Percentiles rank a stretch among this genome's conserved stretches.
Conservation (phyloP, 805 yeast species). For the Kregervanrija delftensis region DNA sequence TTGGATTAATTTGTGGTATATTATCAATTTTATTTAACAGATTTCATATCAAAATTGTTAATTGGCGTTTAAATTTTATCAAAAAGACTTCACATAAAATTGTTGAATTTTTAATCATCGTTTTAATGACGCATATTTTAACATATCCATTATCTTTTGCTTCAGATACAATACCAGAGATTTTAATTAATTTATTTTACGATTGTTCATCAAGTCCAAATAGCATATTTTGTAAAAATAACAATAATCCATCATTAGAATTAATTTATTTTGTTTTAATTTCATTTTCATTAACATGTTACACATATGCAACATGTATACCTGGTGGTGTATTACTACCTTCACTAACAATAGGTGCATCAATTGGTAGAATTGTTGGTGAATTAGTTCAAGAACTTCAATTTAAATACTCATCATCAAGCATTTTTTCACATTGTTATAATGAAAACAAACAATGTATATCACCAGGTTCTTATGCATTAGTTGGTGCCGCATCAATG, state of each 20-base stretch:
- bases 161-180: slow-evolving; percentile 46
- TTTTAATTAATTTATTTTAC: slow-evolving; percentile 57
- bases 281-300: slow-evolving; percentile 47
- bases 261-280: slow-evolving; percentile 10
- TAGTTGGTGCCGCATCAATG: slow-evolving; percentile 82
- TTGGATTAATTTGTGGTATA: slow-evolving; percentile 67
- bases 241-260: slow-evolving; percentile 30
- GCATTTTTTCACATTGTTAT: slow-evolving; percentile 34
- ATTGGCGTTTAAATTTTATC: slow-evolving; percentile 21
- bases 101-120: slow-evolving; percentile 42
- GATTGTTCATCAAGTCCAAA: slow-evolving; percentile 40
- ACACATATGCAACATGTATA: slow-evolving; percentile 60
- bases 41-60: slow-evolving; percentile 40
- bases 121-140: slow-evolving; percentile 44
- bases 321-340: slow-evolving; percentile 69
- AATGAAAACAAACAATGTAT: slow-evolving; percentile 43
- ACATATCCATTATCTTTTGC: slow-evolving; percentile 44
- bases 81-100: slow-evolving; percentile 26
- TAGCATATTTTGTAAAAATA: background rate
- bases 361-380: slow-evolving; percentile 51
- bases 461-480: slow-evolving; percentile 83
- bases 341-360: slow-evolving; percentile 54
- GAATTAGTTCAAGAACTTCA: slow-evolving; percentile 45
- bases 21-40: slow-evolving; percentile 50
- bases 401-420: slow-evolving; percentile 27